Evolutionary conservation across 78 protist genomes (phyloP), one percentile per base, ranked within the genome.

Genomic region (Dictyostelium capitatum): DNA sequence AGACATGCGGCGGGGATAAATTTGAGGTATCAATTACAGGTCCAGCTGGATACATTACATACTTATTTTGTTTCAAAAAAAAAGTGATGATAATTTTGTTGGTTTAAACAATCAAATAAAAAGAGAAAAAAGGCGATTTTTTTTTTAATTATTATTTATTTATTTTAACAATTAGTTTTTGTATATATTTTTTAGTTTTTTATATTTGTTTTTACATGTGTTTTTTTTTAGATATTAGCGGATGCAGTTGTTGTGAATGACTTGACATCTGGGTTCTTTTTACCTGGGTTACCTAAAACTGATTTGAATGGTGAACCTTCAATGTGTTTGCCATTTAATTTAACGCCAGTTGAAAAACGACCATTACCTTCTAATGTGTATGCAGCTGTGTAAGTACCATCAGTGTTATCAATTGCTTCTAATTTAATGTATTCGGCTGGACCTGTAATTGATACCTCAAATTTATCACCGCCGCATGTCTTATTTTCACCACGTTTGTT

Each of bases 301-400:
- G 79, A 90, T 57, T 78, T 85, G 92, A 82, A 94, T 89, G 96
- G 96, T 23, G 89, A 73, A 48, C 94, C 95, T 79, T 79, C 89
- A 46, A 94, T 94, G 81, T 59, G 82, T 84, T 87, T 83, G 28
- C 94, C 96, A 83, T 94, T 85, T 82, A 94, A 90, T 77, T 79
- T 79, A 82, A 89, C 89, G 47, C 23, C 83, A 57, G 89, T 81
- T 4, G 57, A 23, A 94, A 80, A 94, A 48, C 83, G 37, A 53
- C 96, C 96, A 50, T 83, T 77, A 82, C 93, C 93, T 19, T 14
- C 80, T 17, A 94, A 37, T 30, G 82, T 32, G 90, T 94, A 94
- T n/a, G 85, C 85, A 25, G 92, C 94, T 47, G 84, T 94, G 79
- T 94, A 94, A 15, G 93, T 79, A 69, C 96, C 96, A 41, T 94